Percentiles rank a stretch among this genome's conserved stretches.
Evolutionary conservation across 495 filamentous ascomycete species (phyloP).

Genomic region (Melanomma pulvis-pyrius): DNA sequence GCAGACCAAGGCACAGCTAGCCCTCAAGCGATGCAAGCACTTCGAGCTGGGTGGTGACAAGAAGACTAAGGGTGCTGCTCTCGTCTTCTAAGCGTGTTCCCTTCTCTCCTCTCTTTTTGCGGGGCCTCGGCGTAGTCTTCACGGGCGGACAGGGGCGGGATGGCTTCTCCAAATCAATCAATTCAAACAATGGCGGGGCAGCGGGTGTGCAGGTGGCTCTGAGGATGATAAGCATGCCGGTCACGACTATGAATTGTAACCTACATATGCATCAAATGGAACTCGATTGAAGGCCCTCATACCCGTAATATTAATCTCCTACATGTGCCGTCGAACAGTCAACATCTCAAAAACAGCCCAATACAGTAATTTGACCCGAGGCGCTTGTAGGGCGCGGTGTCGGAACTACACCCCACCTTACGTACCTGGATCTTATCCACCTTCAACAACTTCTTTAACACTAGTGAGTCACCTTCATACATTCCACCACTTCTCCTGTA

Average conservation of each 20-base stretch:
- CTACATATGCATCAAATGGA: constrained; percentile 38
- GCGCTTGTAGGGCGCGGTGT: too few species aligned
- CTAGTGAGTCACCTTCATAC: constrained; percentile 6
- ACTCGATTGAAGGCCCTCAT: constrained; percentile 22
- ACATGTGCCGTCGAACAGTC: background rate
- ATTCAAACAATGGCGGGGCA: constrained; percentile 19
- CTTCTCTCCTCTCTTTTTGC: constrained; percentile 21
- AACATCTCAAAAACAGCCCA: background rate
- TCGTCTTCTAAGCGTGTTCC: constrained; percentile 78
- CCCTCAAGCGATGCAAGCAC: constrained; percentile 99
- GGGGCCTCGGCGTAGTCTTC: constrained; percentile 34
- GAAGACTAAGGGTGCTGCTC: constrained; percentile 99
- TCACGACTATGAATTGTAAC: constrained; percentile 25
- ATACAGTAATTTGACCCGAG: background rate
- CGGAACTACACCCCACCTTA: constrained; percentile 10
- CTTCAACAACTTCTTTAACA: constrained; percentile 1
- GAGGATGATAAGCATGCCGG: constrained; percentile 16
- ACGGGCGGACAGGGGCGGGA: constrained; percentile 16
- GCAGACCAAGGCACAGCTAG: constrained; percentile 87
- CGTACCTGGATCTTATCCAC: background rate
- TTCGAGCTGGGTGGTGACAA: constrained; percentile 99
- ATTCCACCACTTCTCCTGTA: background rate
- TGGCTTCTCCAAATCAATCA: constrained; percentile 7
- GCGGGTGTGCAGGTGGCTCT: background rate
- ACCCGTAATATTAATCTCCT: background rate